Conservation (phyloP, 106 monocot species). For the Posidonia australis region DNA sequence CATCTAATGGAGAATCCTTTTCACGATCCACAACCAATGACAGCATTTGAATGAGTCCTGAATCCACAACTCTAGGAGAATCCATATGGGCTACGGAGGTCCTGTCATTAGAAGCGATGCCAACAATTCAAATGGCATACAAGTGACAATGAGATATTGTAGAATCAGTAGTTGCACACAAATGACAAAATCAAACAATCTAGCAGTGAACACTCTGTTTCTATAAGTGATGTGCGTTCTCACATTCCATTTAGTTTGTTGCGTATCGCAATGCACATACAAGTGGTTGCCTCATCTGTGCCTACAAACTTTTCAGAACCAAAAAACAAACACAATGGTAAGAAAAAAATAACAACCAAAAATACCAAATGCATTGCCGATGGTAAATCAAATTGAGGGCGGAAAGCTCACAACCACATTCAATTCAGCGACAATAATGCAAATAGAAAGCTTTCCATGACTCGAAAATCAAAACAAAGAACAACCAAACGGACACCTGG, state of each 20-base stretch:
- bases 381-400: too few relatives aligned
- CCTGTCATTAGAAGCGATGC: conserved; percentile 23
- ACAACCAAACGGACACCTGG: conserved; percentile 22
- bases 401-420: too few relatives aligned
- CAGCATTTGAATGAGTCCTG: conserved; percentile 65
- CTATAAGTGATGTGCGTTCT: conserved; percentile 4
- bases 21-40: conserved; percentile 31
- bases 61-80: conserved; percentile 41
- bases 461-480: not conserved
- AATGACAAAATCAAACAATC: too few relatives aligned
- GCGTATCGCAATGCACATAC: conserved; percentile 77
- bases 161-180: too few relatives aligned
- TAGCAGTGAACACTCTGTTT: too few relatives aligned
- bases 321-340: not conserved
- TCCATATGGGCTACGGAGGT: conserved; percentile 84
- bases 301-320: conserved; percentile 48
- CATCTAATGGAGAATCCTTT: conserved; percentile 45
- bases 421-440: too few relatives aligned
- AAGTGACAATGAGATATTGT: too few relatives aligned
- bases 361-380: too few relatives aligned
- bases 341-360: too few relatives aligned
- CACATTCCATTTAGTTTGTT: conserved; percentile 70
- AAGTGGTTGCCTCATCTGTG: conserved; percentile 93
- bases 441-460: not conserved
- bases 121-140: too few relatives aligned